phyloP scores from a whole-genome alignment of 2,329 filamentous ascomycete genomes.

The Microthyrium microscopicum region DNA sequence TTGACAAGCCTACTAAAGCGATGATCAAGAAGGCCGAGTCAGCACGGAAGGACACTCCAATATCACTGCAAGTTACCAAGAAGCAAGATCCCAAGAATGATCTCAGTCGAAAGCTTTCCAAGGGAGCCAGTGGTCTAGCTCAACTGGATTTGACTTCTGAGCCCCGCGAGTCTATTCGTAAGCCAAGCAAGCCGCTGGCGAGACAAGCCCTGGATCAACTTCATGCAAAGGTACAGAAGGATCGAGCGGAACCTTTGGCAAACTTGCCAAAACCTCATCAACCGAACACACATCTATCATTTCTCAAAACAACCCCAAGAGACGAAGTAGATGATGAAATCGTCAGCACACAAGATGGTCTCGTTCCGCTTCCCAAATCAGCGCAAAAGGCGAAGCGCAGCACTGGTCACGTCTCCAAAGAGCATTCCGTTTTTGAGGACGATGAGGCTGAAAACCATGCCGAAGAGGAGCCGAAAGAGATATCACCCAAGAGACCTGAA shows the following conservation, averaged over 20 bases:
- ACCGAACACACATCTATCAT: too few species aligned
- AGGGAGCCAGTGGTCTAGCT: not conserved
- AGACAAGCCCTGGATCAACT: not conserved
- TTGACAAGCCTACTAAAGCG: constrained; percentile 44
- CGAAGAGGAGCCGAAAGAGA: too few species aligned
- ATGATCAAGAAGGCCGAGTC: constrained; percentile 21
- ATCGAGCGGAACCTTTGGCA: not conserved
- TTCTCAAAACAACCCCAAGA: too few species aligned
- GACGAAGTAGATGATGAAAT: too few species aligned
- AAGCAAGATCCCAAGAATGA: constrained; percentile 8
- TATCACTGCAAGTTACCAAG: constrained; percentile 4
- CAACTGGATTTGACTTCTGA: not conserved
- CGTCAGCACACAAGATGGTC: too few species aligned
- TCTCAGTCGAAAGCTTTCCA: not conserved
- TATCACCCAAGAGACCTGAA: too few species aligned
- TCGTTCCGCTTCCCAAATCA: too few species aligned
- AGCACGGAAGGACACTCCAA: constrained; percentile 13
- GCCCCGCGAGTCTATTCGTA: not conserved
- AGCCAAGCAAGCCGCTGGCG: not conserved
- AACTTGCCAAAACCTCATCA: not conserved
- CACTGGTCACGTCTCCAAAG: too few species aligned
- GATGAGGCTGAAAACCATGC: too few species aligned
- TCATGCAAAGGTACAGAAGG: not conserved
- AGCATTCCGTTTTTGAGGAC: too few species aligned
- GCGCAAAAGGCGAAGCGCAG: too few species aligned